phyloP scores from a whole-genome alignment of 805 yeast species.

The Wickerhamia fluorescens region DNA sequence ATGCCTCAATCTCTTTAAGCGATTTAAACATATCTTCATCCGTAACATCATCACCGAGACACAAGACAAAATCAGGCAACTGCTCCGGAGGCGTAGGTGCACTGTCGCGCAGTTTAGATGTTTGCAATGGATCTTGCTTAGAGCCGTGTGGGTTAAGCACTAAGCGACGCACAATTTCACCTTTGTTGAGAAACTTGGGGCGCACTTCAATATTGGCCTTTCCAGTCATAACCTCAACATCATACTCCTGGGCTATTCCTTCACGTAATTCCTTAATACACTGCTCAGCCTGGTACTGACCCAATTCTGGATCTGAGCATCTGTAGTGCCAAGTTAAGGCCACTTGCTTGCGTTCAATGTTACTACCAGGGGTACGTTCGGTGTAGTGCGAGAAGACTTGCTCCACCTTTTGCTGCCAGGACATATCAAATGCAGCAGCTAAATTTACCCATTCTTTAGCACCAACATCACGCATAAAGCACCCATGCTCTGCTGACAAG shows the following conservation, averaged over 20 bases:
- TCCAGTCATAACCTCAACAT: slow-evolving; percentile 93
- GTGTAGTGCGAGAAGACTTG: slow-evolving; percentile 69
- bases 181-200: slow-evolving; percentile 91
- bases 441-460: slow-evolving; percentile 71
- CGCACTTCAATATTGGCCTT: slow-evolving; percentile 97
- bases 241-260: slow-evolving; percentile 57
- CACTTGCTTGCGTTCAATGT: slow-evolving; percentile 80
- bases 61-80: slow-evolving; percentile 77
- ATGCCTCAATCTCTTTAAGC: slow-evolving; percentile 52
- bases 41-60: slow-evolving; percentile 93
- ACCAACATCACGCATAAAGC: slow-evolving; percentile 77
- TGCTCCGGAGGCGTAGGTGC: slow-evolving; percentile 35
- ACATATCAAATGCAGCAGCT: slow-evolving; percentile 78
- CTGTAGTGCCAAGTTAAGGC: slow-evolving; percentile 98
- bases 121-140: slow-evolving; percentile 36
- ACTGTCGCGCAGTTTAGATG: slow-evolving; percentile 15
- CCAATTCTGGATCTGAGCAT: slow-evolving; percentile 88
- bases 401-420: slow-evolving; percentile 85
- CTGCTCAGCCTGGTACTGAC: slow-evolving; percentile 75
- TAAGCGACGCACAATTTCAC: slow-evolving; percentile 84
- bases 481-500: slow-evolving; percentile 95
- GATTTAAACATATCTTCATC: slow-evolving; percentile 97
- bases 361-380: slow-evolving; percentile 85
- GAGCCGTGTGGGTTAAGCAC: slow-evolving; percentile 59
- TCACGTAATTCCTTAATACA: slow-evolving; percentile 57